A percentile compares a stretch with the other conserved stretches of the same genome.
These are phyloP conservation scores for Fusarium drepaniforme DNA, from an alignment of 2,329 filamentous ascomycete genomes.

Conservation along the genomic window DNA sequence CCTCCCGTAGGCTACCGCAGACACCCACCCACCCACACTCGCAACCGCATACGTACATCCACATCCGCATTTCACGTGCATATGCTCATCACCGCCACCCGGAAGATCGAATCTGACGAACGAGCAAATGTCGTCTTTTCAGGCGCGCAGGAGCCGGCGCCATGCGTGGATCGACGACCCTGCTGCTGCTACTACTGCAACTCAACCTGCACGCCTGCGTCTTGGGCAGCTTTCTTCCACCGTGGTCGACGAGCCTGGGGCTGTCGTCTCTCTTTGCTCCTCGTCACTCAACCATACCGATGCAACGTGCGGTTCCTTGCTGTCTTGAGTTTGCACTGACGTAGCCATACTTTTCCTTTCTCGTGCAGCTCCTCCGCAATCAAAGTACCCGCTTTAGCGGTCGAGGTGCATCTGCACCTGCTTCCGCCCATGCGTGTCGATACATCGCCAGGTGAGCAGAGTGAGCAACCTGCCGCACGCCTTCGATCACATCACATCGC, in stretches of 20 bases:
- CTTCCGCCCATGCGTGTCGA: conserved; percentile 5
- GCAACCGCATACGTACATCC: conserved; percentile 24
- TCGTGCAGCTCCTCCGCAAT: conserved; percentile 10
- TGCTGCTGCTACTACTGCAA: conserved; percentile 31
- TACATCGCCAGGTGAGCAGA: conserved; percentile 12
- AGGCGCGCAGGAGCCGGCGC: conserved; percentile 22
- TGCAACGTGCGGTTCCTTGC: conserved; percentile 19
- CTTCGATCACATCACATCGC: conserved; percentile 27
- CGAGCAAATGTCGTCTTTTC: conserved; percentile 18
- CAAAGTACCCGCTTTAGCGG: conserved; percentile 1
- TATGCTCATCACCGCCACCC: conserved; percentile 40
- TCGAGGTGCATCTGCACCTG: conserved; percentile 1
- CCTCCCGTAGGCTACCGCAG: conserved; percentile 34
- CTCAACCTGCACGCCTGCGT: conserved; percentile 20
- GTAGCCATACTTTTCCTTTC: conserved; percentile 18
- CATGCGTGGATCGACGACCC: conserved; percentile 38
- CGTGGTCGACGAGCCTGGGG: conserved; percentile 1
- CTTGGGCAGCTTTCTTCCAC: conserved; percentile 3
- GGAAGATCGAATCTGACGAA: conserved; percentile 36
- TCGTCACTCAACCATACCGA: conserved; percentile 12
- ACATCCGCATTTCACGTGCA: conserved; percentile 36
- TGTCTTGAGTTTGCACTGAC: conserved; percentile 19
- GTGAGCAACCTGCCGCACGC: conserved; percentile 9
- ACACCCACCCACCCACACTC: conserved; percentile 23
- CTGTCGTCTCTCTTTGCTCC: conserved; percentile 6